Evolutionary conservation across 2,329 filamentous ascomycete genomes (phyloP), one percentile per base, ranked within the genome.

Genomic region (Fusarium verrucosum): DNA sequence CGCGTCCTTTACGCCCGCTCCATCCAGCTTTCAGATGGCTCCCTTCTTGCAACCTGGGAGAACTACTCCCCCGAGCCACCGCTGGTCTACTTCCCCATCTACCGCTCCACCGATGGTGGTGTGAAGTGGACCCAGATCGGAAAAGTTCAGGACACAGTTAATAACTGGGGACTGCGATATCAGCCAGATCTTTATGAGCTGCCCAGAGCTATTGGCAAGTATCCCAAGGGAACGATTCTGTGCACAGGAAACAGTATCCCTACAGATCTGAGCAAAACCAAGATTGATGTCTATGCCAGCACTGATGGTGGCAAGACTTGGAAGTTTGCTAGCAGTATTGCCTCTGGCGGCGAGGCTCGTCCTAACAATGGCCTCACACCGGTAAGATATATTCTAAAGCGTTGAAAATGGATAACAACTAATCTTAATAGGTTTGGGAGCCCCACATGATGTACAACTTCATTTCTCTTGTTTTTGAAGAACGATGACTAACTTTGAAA

Each of bases 121-220:
- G 70, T 79, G 33, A 86, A 83, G 4, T 92, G 89, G 89, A 80
- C 80, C n/a, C 82, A 89, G 71, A 80, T 90, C 43, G 86, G 87
- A 10, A 81, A 82, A 20, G 85, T 92, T 6, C 79, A 85, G 11
- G 89, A 92, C 71, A 81, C 83, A 52, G 85, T 83, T 16, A 88
- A 90, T 62, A 83, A 83, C 28, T 87, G 85, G 78, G 89, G 89
- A n/a, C 73, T 91, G 55, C 83, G 87, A 23, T 91, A 90, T 70
- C 90, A 92, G 72, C 90, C 90, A 0, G 85, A 86, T 73, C 79
- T 92, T 11, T 90, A 89, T 70, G 82, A 87, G 64, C 81, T 92
- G 7, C 83, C 86, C 0, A 76, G 83, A 43, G 73, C 76, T 4
- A 79, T 91, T 50, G 89, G 83, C 11, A 78, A 80, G 3, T 91